These are phyloP conservation scores for Sporothrix brasiliensis DNA, from an alignment of 2,329 filamentous ascomycete genomes.

Conservation along the genomic window DNA sequence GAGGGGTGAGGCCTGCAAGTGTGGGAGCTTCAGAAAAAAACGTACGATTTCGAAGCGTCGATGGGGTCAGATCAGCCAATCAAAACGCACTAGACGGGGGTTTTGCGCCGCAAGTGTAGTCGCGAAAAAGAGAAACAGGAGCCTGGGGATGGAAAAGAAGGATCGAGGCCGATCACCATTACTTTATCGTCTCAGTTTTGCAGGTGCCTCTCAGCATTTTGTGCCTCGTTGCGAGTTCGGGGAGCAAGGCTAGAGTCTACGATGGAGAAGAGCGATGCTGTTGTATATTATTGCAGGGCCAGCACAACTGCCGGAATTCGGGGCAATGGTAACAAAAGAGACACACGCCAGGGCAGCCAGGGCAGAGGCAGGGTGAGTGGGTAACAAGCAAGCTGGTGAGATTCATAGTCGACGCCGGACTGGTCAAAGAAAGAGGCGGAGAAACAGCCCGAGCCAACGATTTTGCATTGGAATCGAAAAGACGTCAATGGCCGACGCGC, in stretches of 20 bases:
- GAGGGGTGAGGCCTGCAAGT: slow-evolving; percentile 27
- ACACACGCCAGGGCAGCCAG: background rate
- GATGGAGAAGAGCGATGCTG: too few species aligned
- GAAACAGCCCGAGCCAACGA: slow-evolving; percentile 35
- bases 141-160: background rate
- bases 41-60: slow-evolving; percentile 41
- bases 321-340: background rate
- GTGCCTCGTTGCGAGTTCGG: background rate
- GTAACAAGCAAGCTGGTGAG: background rate
- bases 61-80: slow-evolving; percentile 39
- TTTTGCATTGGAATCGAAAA: slow-evolving; percentile 39
- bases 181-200: slow-evolving; percentile 21
- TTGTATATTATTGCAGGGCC: too few species aligned
- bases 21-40: slow-evolving; percentile 40
- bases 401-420: background rate
- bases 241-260: background rate
- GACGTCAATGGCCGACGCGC: slow-evolving; percentile 23
- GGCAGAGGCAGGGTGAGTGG: background rate
- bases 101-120: slow-evolving; percentile 19
- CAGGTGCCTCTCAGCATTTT: background rate
- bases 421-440: background rate
- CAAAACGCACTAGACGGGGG: slow-evolving; percentile 16
- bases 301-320: background rate
- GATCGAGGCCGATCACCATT: slow-evolving; percentile 13
- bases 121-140: slow-evolving; percentile 6